Evolutionary conservation across 2,329 filamentous ascomycete species (phyloP), one percentile per base, ranked within the genome.

Genomic region (Curvularia sp.): DNA sequence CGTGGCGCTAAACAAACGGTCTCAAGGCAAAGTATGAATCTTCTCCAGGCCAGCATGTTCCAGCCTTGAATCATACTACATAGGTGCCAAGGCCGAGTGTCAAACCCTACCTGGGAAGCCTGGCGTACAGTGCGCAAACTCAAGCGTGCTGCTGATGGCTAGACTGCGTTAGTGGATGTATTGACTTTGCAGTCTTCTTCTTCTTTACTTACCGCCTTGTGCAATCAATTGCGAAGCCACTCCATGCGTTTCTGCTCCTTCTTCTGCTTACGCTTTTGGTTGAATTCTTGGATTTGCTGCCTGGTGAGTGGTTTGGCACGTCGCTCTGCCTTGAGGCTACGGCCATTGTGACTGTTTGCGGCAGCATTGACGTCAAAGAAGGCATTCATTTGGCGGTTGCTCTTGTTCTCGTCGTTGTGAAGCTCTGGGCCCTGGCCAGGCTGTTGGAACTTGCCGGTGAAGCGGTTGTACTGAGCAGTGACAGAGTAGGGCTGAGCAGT

Each of bases 341-440:
- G 86, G 1, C 95, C 95, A 68, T 97, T 89, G 72, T 99, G 93
- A 57, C 87, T 86, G 73, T 96, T 97, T 4, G 93, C 94, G 3
- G 93, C 93, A 4, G 93, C 91, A 76, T 98, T 93, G 43, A 97
- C 93, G 74, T 99, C 94, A 76, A 98, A 99, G 79, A 89, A 98
- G 41, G 93, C 91, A 73, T 91, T 91, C 90, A 98, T 90, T 80
- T 98, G 95, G 44, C 95, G 85, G 51, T 83, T 84, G 60, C 89
- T 89, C 83, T 97, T 97, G 73, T 92, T 90, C 73, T 96, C 92
- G 71, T 97, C 93, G 67, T 88, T 90, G 81, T 93, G 90, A 51
- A 88, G 86, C 53, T 95, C 92, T 1, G 91, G 87, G 3, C 85
- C 88, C 63, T 88, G 81, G 10, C 86, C 85, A 2, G 81, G 81